Conservation (phyloP, 331 rosid genomes). For the Phaseolus coccineus region DNA sequence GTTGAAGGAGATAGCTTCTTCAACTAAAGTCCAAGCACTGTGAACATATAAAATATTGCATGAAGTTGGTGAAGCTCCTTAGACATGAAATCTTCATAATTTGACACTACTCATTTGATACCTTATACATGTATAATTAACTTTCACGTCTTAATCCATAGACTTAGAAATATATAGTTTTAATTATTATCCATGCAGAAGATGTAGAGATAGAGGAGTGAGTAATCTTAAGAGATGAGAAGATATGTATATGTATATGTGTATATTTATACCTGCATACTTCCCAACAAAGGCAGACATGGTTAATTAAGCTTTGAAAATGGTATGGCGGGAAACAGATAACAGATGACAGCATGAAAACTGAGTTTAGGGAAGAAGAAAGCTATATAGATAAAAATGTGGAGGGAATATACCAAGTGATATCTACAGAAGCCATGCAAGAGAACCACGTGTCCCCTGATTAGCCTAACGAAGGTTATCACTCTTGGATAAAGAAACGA, state of each 20-base stretch:
- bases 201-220: too few relatives aligned
- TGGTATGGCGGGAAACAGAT: conserved; percentile 48
- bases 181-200: too few relatives aligned
- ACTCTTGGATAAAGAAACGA: conserved; percentile 67
- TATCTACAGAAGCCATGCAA: conserved; percentile 39
- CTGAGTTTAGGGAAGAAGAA: conserved; percentile 36
- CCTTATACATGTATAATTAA: too few relatives aligned
- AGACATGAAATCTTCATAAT: conserved; percentile 12
- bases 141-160: too few relatives aligned
- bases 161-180: too few relatives aligned
- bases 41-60: too few relatives aligned
- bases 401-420: conserved; percentile 59
- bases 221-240: too few relatives aligned
- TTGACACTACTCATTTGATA: background rate
- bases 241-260: background rate
- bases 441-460: conserved; percentile 63
- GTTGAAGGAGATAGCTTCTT: background rate
- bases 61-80: conserved; percentile 11
- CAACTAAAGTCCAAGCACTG: too few relatives aligned
- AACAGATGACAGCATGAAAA: conserved; percentile 54
- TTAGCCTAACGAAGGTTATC: conserved; percentile 74
- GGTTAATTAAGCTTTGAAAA: conserved; percentile 46
- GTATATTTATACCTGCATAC: conserved; percentile 64
- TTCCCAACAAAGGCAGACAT: conserved; percentile 97
- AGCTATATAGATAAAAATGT: conserved; percentile 59